These are phyloP conservation scores for Colletotrichum gloeosporioides DNA, from an alignment of 2,329 filamentous ascomycete species.

Conservation along the genomic window DNA sequence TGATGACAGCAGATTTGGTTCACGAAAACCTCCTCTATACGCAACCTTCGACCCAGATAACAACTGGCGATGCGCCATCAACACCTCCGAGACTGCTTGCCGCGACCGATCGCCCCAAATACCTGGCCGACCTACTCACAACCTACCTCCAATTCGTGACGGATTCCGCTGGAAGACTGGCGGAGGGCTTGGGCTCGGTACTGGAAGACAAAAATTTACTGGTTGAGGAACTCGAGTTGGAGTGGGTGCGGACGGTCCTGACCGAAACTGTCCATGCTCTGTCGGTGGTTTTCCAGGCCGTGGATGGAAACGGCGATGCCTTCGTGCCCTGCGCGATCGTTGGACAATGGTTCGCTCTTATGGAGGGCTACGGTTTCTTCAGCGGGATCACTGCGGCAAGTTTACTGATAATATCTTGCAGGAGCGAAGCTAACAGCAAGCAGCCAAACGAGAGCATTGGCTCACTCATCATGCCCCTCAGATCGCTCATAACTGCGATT, in stretches of 20 bases:
- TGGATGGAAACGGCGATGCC: conserved; percentile 61
- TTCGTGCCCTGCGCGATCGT: conserved; percentile 66
- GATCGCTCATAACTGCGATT: conserved; percentile 72
- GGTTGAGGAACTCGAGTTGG: conserved; percentile 58
- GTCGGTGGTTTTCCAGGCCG: conserved; percentile 73
- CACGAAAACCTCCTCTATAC: conserved; percentile 54
- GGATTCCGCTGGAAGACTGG: conserved; percentile 54
- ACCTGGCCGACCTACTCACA: conserved; percentile 50
- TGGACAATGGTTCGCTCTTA: conserved; percentile 76
- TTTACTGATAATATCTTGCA: conserved; percentile 9
- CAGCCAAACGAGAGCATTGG: conserved; percentile 45
- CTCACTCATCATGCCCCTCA: conserved; percentile 67
- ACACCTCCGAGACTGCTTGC: neutral
- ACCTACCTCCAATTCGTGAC: conserved; percentile 54
- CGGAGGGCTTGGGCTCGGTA: conserved; percentile 54
- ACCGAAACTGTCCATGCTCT: conserved; percentile 77
- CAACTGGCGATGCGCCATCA: neutral
- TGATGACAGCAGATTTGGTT: conserved; percentile 66
- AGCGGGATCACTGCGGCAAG: conserved; percentile 64
- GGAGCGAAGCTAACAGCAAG: neutral
- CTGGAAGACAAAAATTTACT: conserved; percentile 53
- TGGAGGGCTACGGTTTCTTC: conserved; percentile 73
- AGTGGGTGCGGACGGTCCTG: conserved; percentile 68
- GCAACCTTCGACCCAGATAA: conserved; percentile 24
- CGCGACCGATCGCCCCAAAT: conserved; percentile 25